Conservation (phyloP, 2,329 filamentous ascomycete genomes). For the Talaromyces sp. region DNA sequence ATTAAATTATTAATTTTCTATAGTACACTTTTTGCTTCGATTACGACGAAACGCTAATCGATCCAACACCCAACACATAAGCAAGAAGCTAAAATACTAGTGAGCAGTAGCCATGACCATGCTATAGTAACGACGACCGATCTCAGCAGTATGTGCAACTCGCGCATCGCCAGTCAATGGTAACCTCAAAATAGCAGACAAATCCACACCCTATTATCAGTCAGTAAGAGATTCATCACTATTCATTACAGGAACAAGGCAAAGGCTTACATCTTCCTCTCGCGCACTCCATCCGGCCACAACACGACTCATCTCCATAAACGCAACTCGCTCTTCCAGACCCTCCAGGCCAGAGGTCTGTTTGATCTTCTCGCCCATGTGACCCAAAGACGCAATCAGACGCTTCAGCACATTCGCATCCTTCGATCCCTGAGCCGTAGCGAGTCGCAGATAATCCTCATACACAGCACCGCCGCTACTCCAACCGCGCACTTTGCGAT, state of each 20-base stretch:
- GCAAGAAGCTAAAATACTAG: conserved; percentile 21
- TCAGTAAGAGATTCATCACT: conserved; percentile 17
- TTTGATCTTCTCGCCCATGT: conserved; percentile 39
- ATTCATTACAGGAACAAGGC: background rate
- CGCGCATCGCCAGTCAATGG: conserved; percentile 67
- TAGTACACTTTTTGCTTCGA: background rate
- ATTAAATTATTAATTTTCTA: conserved; percentile 1
- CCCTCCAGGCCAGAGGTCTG: conserved; percentile 51
- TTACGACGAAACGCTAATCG: background rate
- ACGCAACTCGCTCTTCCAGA: conserved; percentile 64
- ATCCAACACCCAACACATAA: background rate
- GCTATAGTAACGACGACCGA: conserved; percentile 66
- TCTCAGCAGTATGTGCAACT: conserved; percentile 64
- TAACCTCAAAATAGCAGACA: conserved; percentile 39
- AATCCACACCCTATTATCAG: conserved; percentile 29
- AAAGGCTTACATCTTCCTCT: conserved; percentile 56
- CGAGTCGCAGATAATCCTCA: conserved; percentile 55
- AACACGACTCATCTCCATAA: conserved; percentile 75
- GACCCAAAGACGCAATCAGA: conserved; percentile 48
- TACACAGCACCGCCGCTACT: conserved; percentile 64
- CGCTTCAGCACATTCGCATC: conserved; percentile 42
- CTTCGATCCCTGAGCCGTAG: conserved; percentile 39
- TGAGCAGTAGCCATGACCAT: conserved; percentile 55
- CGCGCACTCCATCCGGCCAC: conserved; percentile 64
- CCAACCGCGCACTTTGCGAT: conserved; percentile 67